phyloP scores from a whole-genome alignment of 768 basidiomycete species.

The Austroboletus festivus region DNA sequence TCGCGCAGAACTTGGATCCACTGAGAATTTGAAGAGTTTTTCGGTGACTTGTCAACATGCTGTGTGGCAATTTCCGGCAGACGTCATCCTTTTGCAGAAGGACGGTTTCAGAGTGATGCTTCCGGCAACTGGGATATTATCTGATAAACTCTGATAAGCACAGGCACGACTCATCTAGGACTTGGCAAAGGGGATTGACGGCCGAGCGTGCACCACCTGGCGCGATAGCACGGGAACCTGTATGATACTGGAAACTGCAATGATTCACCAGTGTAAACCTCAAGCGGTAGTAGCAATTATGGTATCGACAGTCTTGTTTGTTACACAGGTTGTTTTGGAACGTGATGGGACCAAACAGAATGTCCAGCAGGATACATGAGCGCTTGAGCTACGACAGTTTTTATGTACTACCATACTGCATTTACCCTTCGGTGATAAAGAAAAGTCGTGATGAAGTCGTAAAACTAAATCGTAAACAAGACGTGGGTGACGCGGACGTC shows the following conservation, averaged over 20 bases:
- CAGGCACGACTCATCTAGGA: too few relatives aligned
- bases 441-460: conserved; percentile 1
- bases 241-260: neutral
- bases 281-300: too few relatives aligned
- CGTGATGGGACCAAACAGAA: neutral
- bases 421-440: too few relatives aligned
- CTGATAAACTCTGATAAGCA: neutral
- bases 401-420: too few relatives aligned
- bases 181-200: too few relatives aligned
- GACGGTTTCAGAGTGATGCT: neutral
- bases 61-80: neutral
- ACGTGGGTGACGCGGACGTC: neutral
- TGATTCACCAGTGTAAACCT: neutral
- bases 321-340: neutral
- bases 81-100: neutral
- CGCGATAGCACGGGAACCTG: neutral
- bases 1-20: neutral
- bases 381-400: too few relatives aligned
- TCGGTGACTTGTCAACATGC: neutral
- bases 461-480: neutral
- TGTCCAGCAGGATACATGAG: too few relatives aligned
- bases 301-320: too few relatives aligned
- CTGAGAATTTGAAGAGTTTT: neutral
- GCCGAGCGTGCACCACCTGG: too few relatives aligned
- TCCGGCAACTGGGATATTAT: neutral